Base-by-base conservation (phyloP, 1,284 basidiomycete genomes). In the Omphalotus olearius region DNA sequence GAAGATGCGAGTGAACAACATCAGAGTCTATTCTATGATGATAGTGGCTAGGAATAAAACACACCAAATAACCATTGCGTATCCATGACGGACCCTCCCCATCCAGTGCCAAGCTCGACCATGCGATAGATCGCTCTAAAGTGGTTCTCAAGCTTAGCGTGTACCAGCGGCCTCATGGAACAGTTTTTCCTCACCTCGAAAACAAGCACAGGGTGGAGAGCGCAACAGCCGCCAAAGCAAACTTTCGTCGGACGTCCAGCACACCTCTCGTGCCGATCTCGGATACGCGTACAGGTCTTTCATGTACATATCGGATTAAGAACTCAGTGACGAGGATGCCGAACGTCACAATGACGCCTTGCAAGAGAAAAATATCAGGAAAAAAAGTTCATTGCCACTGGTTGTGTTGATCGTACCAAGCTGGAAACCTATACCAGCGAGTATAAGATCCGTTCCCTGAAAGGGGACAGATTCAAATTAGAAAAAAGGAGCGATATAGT, bases 371-470 rank as follows among this genome's bases (percentile, higher is more conserved):
- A 25, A 37, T 33, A 43, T 44, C 26, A 45, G 36, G 10, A 23
- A 9, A 28, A 10, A 10, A 5, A 10, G 30, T 26, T 25, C 30
- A 33, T 33, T 10, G 30, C 13, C 30, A n/a, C n/a, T 33, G 9
- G 2, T 33, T 2, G 6, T 3, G 13, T 5, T 16, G 17, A 18
- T 45, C 23, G 25, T n/a, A 59, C 58, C 48, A 30, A 59, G 54
- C 53, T 59, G 58, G 41, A 59, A 53, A 6, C 45, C 57, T 38
- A 73, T 70, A 6, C 72, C 72, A n/a, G 53, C 65, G 4, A 73
- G 61, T 69, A 72, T 70, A 50, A 73, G 67, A 33, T 69, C 55
- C 6, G 61, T 64, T 9, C 68, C 67, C 58, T 66, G 47, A 14
- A 28, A 30, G 23, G 16, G 6, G n/a, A 33, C 17, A 10, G 25